Conservation (phyloP, 768 basidiomycete genomes). For the Pisolithus microcarpus region DNA sequence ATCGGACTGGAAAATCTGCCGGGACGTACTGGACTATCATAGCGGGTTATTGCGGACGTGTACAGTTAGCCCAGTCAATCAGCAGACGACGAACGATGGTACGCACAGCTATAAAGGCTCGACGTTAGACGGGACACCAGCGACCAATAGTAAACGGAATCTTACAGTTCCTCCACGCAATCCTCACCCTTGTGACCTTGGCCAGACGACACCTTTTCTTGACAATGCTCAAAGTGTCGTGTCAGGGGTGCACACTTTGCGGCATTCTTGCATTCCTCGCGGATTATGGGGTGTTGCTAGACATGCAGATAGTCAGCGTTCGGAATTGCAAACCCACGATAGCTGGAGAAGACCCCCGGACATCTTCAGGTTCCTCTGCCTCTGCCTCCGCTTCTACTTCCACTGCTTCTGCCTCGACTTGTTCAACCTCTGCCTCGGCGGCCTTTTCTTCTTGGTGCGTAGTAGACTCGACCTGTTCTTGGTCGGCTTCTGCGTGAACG, state of each 20-base stretch:
- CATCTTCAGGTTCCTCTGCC: conserved; percentile 72
- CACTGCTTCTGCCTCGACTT: conserved; percentile 41
- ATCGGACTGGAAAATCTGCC: background rate
- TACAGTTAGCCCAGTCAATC: conserved; percentile 6
- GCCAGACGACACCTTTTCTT: conserved; percentile 78
- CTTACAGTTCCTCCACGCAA: conserved; percentile 86
- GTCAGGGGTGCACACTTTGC: conserved; percentile 59
- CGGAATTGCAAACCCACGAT: background rate
- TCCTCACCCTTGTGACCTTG: conserved; percentile 87
- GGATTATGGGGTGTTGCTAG: conserved; percentile 62
- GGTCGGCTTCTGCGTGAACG: conserved; percentile 35
- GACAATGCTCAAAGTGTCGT: conserved; percentile 86
- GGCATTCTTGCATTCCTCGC: conserved; percentile 67
- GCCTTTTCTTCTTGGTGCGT: conserved; percentile 28
- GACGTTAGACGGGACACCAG: conserved; percentile 1
- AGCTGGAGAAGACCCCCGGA: conserved; percentile 33
- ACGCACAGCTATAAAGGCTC: conserved; percentile 19
- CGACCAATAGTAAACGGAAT: background rate
- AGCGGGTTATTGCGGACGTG: background rate
- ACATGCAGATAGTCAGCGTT: background rate
- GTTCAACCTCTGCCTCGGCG: conserved; percentile 31
- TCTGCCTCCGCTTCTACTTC: conserved; percentile 41
- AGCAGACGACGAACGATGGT: background rate
- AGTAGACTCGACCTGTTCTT: conserved; percentile 27
- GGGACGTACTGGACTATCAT: conserved; percentile 60